Conservation (phyloP, 768 basidiomycete species). For the Boletus rubescentipes region DNA sequence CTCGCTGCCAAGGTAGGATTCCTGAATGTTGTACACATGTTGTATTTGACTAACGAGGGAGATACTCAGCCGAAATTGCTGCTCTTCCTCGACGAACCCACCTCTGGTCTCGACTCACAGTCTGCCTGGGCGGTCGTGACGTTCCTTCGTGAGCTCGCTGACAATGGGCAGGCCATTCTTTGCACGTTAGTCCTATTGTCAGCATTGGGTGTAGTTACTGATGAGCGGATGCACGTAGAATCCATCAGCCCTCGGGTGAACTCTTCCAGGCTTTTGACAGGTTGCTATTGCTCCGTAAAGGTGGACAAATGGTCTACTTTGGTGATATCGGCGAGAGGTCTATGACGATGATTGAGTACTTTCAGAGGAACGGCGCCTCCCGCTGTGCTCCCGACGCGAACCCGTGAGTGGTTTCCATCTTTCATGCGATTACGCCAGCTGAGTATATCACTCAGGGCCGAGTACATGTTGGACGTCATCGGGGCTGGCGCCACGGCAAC, state of each 20-base stretch:
- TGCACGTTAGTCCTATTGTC: conserved; percentile 43
- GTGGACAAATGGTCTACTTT: conserved; percentile 71
- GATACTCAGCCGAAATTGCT: conserved; percentile 41
- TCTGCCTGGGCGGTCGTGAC: conserved; percentile 49
- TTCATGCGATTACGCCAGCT: not conserved
- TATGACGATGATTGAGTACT: conserved; percentile 21
- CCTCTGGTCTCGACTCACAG: conserved; percentile 54
- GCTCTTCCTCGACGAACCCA: conserved; percentile 62
- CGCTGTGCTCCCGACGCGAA: conserved; percentile 20
- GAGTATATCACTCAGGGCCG: conserved; percentile 31
- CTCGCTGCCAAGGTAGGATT: conserved; percentile 66
- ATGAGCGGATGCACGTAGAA: conserved; percentile 3
- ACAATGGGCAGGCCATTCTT: conserved; percentile 53
- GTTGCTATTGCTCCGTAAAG: conserved; percentile 46
- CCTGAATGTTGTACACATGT: not conserved
- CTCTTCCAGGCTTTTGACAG: conserved; percentile 54
- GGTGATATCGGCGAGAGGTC: conserved; percentile 39
- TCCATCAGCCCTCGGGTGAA: conserved; percentile 43
- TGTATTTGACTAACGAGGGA: not conserved
- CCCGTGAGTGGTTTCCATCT: conserved; percentile 16
- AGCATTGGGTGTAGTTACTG: not conserved
- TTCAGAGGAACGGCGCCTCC: conserved; percentile 23
- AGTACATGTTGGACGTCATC: conserved; percentile 52
- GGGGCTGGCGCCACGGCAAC: conserved; percentile 55
- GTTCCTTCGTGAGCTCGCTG: conserved; percentile 52